Evolutionary conservation across 768 basidiomycete species (phyloP), one percentile per base, ranked within the genome.

Genomic region (Termitomyces sp.): DNA sequence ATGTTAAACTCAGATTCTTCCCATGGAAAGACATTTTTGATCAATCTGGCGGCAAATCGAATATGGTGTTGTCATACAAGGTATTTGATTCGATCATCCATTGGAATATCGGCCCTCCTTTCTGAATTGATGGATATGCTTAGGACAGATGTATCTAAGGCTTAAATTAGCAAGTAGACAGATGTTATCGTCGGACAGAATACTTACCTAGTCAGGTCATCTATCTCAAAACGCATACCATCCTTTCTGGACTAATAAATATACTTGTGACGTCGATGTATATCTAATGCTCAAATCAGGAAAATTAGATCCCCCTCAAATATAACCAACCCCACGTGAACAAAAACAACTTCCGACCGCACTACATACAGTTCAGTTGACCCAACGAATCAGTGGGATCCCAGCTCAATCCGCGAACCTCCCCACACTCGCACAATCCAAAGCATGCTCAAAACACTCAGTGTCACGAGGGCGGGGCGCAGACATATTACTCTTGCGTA

Each of bases 351-450:
- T 18, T 51, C 10, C 5, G 2, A 32, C 36, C 2, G 24, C 26
- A 22, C 20, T 39, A 42, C 10, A 41, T 18, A 32, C 14, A 16
- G 49, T 51, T 18, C 50, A 39, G 50, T 16, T 18, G 49, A 51
- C 41, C n/a, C n/a, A n/a, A n/a, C n/a, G n/a, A n/a, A n/a, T n/a
- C n/a, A n/a, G n/a, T n/a, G n/a, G n/a, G n/a, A n/a, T n/a, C n/a
- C n/a, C n/a, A n/a, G n/a, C 67, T 72, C 32, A 82, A 64, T 29
- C 65, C 71, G 61, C 82, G 81, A 3, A 69, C 74, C 18, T 61
- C 61, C 84, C 85, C 87, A 59, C 87, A 86, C 51, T 86, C 84
- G 37, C 79, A 72, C 39, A 82, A 81, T 64, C 86, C 84, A 59
- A 85, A 66, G 3, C 81, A 32, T 82, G 65, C 0, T 85, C 83